A percentile compares a stretch with the other conserved stretches of the same genome.
Evolutionary conservation across 371 early-diverging fungal species (phyloP).

Genomic region (Syncephalastrum sp.): DNA sequence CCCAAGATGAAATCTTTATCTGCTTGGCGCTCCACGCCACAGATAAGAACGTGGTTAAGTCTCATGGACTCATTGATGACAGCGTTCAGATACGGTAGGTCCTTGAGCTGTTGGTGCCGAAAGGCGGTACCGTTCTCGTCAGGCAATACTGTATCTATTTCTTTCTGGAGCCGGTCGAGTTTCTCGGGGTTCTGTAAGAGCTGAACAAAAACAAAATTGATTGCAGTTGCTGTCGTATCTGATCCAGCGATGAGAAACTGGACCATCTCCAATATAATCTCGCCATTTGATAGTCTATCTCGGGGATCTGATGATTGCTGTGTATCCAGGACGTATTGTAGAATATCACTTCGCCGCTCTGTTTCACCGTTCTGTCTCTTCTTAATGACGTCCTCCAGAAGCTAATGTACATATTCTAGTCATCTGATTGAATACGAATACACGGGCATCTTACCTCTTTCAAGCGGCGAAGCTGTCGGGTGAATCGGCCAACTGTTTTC

Average conservation of each 20-base stretch:
- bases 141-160: slow-evolving; percentile 15
- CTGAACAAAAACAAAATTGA: slow-evolving; percentile 1
- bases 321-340: too few relatives aligned
- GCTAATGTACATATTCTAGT: slow-evolving; percentile 2
- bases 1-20: slow-evolving; percentile 15
- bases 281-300: too few relatives aligned
- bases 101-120: slow-evolving; percentile 28
- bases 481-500: too few relatives aligned
- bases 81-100: slow-evolving; percentile 28
- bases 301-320: too few relatives aligned
- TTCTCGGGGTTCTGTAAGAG: slow-evolving; percentile 19
- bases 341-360: too few relatives aligned
- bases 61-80: slow-evolving; percentile 33
- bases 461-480: too few relatives aligned
- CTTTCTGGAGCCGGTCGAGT: slow-evolving; percentile 18
- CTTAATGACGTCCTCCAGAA: slow-evolving; percentile 18
- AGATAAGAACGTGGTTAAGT: slow-evolving; percentile 21
- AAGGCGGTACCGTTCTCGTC: slow-evolving; percentile 4
- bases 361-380: slow-evolving; percentile 8
- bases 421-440: too few relatives aligned
- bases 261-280: too few relatives aligned
- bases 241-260: too few relatives aligned
- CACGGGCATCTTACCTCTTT: too few relatives aligned
- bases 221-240: too few relatives aligned
- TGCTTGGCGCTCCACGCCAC: slow-evolving; percentile 19